Evolutionary conservation across 805 yeast genomes (phyloP).

Genomic region (Starmera amethionina): DNA sequence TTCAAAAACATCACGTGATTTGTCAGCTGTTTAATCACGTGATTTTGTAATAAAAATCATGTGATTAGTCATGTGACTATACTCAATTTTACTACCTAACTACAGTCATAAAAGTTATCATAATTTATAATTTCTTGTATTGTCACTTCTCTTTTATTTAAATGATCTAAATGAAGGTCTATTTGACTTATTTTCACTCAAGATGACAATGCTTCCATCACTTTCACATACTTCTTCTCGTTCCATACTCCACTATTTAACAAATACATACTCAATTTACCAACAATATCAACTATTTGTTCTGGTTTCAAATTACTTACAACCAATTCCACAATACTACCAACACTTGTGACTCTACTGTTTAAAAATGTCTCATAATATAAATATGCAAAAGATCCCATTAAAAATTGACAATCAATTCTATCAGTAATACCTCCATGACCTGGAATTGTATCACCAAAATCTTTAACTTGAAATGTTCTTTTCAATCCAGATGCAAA

Average conservation of each 20-base stretch:
- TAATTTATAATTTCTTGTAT: no score
- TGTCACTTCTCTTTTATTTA: no score
- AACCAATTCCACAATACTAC: constrained; percentile 65
- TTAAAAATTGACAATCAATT: constrained; percentile 93
- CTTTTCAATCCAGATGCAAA: constrained; percentile 97
- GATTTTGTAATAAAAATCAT: no score
- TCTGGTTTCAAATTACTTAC: constrained; percentile 57
- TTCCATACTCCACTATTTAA: constrained; percentile 30
- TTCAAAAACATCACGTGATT: no score
- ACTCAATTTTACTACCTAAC: no score
- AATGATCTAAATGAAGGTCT: no score
- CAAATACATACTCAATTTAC: constrained; percentile 33
- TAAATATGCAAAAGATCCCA: constrained; percentile 92
- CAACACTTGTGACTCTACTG: constrained; percentile 59
- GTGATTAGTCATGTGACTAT: no score
- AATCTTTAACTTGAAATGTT: constrained; percentile 92
- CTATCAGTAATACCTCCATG: constrained; percentile 98
- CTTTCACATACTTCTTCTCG: constrained; percentile 22
- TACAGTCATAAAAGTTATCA: no score
- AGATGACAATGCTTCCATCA: constrained; percentile 9
- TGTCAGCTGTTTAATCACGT: no score
- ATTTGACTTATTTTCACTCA: no score
- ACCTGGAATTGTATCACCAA: constrained; percentile 97
- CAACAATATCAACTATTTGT: constrained; percentile 55
- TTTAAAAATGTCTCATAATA: constrained; percentile 90